phyloP scores from a whole-genome alignment of 2,329 filamentous ascomycete genomes.

The Akanthomyces lecanii region DNA sequence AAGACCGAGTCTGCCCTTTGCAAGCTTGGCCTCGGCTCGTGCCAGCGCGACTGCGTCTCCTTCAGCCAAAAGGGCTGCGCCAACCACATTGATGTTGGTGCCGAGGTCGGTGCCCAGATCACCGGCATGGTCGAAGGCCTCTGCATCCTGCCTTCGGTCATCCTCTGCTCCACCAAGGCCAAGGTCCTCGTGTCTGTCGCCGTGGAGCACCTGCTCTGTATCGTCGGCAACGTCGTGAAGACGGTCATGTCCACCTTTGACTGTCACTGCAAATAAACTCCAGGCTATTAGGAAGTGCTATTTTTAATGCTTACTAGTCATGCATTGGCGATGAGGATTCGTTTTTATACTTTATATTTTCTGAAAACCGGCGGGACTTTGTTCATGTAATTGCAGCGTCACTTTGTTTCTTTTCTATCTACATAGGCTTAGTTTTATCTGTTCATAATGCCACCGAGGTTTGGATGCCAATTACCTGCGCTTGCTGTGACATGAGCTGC shows the following conservation, averaged over 20 bases:
- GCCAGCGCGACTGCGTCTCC: conserved; percentile 36
- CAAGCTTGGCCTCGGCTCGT: conserved; percentile 29
- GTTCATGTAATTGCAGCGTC: conserved; percentile 7
- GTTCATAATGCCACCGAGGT: background rate
- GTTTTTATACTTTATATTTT: background rate
- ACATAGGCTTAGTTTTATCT: background rate
- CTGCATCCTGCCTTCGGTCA: conserved; percentile 30
- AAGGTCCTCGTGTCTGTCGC: conserved; percentile 26
- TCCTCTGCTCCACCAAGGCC: conserved; percentile 26
- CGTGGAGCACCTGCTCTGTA: conserved; percentile 30
- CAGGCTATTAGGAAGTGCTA: background rate
- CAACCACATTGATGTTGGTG: conserved; percentile 34
- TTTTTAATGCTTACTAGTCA: background rate
- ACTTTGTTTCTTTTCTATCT: background rate
- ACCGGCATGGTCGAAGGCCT: conserved; percentile 28
- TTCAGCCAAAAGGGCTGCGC: conserved; percentile 36
- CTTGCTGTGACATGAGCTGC: background rate
- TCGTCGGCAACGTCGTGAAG: conserved; percentile 30
- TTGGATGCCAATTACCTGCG: background rate
- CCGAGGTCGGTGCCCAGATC: conserved; percentile 24
- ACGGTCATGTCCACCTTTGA: conserved; percentile 29
- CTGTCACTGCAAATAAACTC: conserved; percentile 30
- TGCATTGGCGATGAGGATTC: conserved; percentile 4
- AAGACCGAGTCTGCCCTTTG: conserved; percentile 26
- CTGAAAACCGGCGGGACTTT: background rate